A percentile compares a stretch with the other conserved stretches of the same genome.
These are phyloP conservation scores for Candida sp. DNA, from an alignment of 1,139 yeast genomes.

Conservation along the genomic window DNA sequence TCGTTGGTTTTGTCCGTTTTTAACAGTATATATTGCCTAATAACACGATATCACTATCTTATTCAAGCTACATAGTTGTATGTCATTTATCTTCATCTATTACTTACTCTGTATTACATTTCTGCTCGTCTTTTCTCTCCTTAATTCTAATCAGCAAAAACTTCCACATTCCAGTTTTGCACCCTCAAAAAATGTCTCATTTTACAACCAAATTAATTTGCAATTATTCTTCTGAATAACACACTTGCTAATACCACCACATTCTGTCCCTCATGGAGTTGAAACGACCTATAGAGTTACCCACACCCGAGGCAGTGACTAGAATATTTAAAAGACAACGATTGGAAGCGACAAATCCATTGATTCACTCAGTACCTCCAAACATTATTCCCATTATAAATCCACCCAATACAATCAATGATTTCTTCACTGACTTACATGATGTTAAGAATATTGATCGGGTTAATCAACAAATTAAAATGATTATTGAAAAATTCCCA, in stretches of 20 bases:
- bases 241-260: no score
- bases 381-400: constrained; percentile 35
- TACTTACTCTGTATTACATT: no score
- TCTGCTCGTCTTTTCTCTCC: no score
- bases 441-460: constrained; percentile 11
- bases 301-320: constrained; percentile 1
- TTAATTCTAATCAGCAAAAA: no score
- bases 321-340: not conserved
- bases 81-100: no score
- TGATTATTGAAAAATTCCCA: constrained; percentile 30
- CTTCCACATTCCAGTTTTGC: not conserved
- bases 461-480: constrained; percentile 19
- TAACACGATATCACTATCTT: no score
- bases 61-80: no score
- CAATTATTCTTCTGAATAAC: not conserved
- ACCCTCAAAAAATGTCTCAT: not conserved
- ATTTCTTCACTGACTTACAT: constrained; percentile 32
- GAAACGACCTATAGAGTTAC: constrained; percentile 2
- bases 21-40: no score
- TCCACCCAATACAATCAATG: constrained; percentile 24
- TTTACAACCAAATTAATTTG: not conserved
- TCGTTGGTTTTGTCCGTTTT: no score
- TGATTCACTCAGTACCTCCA: constrained; percentile 33
- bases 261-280: constrained; percentile 3
- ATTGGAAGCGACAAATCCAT: constrained; percentile 3